A percentile compares a stretch with the other conserved stretches of the same genome.
These are phyloP conservation scores for Dentipellis sp. DNA, from an alignment of 768 basidiomycete species.

Conservation along the genomic window DNA sequence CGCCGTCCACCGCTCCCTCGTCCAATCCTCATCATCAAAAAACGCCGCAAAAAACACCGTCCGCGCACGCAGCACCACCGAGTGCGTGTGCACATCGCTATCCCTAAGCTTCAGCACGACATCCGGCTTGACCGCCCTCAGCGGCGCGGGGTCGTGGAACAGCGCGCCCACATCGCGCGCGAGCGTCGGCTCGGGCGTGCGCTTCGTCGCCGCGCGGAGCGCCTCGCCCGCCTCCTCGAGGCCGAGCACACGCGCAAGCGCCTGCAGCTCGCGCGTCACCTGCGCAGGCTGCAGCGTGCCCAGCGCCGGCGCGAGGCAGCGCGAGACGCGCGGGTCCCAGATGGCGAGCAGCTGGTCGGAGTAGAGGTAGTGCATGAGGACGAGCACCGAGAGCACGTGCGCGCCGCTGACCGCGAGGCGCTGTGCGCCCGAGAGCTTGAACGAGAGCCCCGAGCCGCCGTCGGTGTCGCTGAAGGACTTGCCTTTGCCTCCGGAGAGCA, in stretches of 20 bases:
- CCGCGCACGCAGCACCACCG: constrained; percentile 69
- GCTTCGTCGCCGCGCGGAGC: constrained; percentile 55
- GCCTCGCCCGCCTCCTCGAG: constrained; percentile 45
- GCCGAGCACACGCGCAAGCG: constrained; percentile 47
- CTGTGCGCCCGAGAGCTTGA: not conserved
- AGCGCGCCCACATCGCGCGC: constrained; percentile 39
- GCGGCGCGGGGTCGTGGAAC: constrained; percentile 23
- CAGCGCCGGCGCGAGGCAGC: constrained; percentile 27
- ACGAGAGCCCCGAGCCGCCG: not conserved
- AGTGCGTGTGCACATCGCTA: constrained; percentile 55
- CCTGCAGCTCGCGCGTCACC: constrained; percentile 56
- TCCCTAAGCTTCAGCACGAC: constrained; percentile 68
- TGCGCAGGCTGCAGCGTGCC: constrained; percentile 33
- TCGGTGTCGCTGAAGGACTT: constrained; percentile 17
- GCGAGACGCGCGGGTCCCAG: constrained; percentile 70
- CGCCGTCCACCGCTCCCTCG: constrained; percentile 41
- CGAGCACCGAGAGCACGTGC: constrained; percentile 57
- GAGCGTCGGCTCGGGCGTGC: constrained; percentile 38
- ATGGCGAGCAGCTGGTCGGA: constrained; percentile 73
- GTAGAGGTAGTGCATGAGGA: constrained; percentile 83
- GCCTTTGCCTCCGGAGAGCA: constrained; percentile 28
- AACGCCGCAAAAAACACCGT: constrained; percentile 79
- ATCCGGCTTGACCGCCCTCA: constrained; percentile 42
- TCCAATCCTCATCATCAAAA: constrained; percentile 82
- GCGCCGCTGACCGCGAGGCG: constrained; percentile 43